These are phyloP conservation scores for Voacanga thouarsii DNA, from an alignment of 257 asterid species.

Conservation along the genomic window DNA sequence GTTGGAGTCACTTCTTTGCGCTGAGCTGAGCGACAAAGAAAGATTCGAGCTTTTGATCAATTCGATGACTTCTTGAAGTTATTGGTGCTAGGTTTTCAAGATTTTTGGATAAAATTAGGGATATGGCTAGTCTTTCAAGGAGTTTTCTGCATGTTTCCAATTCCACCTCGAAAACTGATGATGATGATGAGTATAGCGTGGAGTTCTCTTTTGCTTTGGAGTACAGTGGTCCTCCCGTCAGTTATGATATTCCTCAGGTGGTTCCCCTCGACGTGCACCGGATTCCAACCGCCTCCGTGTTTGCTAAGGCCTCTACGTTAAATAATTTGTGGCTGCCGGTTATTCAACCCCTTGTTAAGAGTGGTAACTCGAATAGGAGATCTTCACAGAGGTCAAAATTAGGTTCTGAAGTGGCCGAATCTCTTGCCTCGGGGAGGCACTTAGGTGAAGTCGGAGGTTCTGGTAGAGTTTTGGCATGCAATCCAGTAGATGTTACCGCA, in stretches of 20 bases:
- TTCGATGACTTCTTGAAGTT: slow-evolving; percentile 21
- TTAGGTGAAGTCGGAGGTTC: slow-evolving; percentile 20
- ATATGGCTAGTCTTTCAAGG: slow-evolving; percentile 34
- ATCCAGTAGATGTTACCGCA: slow-evolving; percentile 12
- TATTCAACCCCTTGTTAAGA: slow-evolving; percentile 66
- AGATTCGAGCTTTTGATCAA: slow-evolving; percentile 8
- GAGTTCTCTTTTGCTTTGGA: slow-evolving; percentile 89
- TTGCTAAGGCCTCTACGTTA: slow-evolving; percentile 27
- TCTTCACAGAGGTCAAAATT: slow-evolving; percentile 23
- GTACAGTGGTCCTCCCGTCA: slow-evolving; percentile 79
- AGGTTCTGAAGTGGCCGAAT: slow-evolving; percentile 15
- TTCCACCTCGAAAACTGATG: slow-evolving; percentile 27
- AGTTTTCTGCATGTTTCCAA: slow-evolving; percentile 26
- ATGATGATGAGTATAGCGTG: slow-evolving; percentile 32
- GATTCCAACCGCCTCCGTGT: slow-evolving; percentile 76
- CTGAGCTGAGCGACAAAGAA: background rate
- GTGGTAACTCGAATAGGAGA: slow-evolving; percentile 24
- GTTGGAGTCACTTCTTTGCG: slow-evolving; percentile 1
- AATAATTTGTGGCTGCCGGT: slow-evolving; percentile 54
- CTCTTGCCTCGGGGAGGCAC: slow-evolving; percentile 15
- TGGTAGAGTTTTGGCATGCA: slow-evolving; percentile 17
- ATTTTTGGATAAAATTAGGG: slow-evolving; percentile 3
- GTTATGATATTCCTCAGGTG: slow-evolving; percentile 64
- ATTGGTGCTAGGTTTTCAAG: slow-evolving; percentile 7
- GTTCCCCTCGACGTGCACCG: slow-evolving; percentile 69